Base-by-base conservation (phyloP, 129 eudicot genomes). In the Lactuca saligna region DNA sequence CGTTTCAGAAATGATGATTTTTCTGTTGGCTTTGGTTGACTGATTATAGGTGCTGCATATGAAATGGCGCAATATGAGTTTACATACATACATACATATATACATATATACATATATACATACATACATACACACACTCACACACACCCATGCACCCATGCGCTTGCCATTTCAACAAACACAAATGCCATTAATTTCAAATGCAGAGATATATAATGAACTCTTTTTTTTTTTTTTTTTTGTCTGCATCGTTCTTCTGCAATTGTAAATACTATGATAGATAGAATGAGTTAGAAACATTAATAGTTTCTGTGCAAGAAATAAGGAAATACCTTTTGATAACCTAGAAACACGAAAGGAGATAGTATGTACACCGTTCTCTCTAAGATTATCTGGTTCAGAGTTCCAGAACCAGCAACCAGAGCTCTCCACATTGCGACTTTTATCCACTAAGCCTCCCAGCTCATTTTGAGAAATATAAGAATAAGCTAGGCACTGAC, bases 401-500 rank as follows among this genome's bases (percentile, higher is more conserved):
- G 64, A 14, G 1, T 55, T 14, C 82, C 78, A 66, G 37, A 78
- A 57, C 69, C 65, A 51, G 65, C 82, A 78, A 37, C 55, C 63
- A 3, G 0, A 17, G 25, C n/a, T 64, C 4, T 4, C 38, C 38
- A 35, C 32, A 38, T 38, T 8, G 37, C 54, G 53, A 16, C 39
- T n/a, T 20, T 3, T 2, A 17, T 42, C 5, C 17, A 17, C 5
- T 54, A 14, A 16, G 33, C 49, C 51, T 10, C 15, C 73, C 9
- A 5, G 17, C 29, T 11, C 8, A 3, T 68, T 17, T 16, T 10
- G 34, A 35, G 63, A 41, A 37, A 3, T 4, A 39, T 37, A 72
- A 5, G 66, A 57, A 37, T 78, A 78, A 8, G 82, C 82, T 5
- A 49, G 41, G 73, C 82, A 78, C 4, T 50, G 0, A 31, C 82